These are phyloP conservation scores for Candida boleticola DNA, from an alignment of 805 yeast genomes.

Conservation along the genomic window DNA sequence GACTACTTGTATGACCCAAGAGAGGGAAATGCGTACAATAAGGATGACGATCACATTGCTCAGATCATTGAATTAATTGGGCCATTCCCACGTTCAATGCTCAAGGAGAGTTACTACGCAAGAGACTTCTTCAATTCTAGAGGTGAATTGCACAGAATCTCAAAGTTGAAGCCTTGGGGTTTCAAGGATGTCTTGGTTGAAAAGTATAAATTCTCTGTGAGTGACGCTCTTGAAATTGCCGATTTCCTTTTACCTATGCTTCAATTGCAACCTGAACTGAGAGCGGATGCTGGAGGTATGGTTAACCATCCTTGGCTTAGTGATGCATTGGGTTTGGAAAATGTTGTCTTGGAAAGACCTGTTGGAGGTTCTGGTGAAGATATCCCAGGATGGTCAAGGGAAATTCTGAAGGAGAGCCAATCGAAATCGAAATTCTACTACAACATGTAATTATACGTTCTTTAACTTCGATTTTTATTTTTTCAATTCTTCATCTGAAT, in stretches of 20 bases:
- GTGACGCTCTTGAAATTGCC: conserved; percentile 69
- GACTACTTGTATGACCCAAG: conserved; percentile 93
- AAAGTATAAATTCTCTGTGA: conserved; percentile 71
- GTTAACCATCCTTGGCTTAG: conserved; percentile 81
- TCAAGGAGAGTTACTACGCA: conserved; percentile 61
- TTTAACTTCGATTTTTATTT: too few relatives aligned
- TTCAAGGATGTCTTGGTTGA: conserved; percentile 76
- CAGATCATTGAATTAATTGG: conserved; percentile 87
- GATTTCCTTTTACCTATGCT: conserved; percentile 86
- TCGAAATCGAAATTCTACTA: background rate
- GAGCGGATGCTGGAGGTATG: conserved; percentile 97
- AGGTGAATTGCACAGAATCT: conserved; percentile 74
- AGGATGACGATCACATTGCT: conserved; percentile 95
- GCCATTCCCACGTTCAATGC: conserved; percentile 55
- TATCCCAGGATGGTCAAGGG: conserved; percentile 87
- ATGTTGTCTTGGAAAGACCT: conserved; percentile 67
- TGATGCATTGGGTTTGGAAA: conserved; percentile 75
- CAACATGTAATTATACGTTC: background rate
- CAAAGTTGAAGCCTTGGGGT: conserved; percentile 87
- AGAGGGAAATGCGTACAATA: conserved; percentile 69
- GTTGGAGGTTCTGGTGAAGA: conserved; percentile 82
- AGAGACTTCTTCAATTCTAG: conserved; percentile 61
- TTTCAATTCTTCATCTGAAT: too few relatives aligned
- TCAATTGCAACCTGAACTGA: conserved; percentile 65
- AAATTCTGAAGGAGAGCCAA: conserved; percentile 31